Base-by-base conservation (phyloP, 129 eudicot genomes). In the Flaveria ramosissima region DNA sequence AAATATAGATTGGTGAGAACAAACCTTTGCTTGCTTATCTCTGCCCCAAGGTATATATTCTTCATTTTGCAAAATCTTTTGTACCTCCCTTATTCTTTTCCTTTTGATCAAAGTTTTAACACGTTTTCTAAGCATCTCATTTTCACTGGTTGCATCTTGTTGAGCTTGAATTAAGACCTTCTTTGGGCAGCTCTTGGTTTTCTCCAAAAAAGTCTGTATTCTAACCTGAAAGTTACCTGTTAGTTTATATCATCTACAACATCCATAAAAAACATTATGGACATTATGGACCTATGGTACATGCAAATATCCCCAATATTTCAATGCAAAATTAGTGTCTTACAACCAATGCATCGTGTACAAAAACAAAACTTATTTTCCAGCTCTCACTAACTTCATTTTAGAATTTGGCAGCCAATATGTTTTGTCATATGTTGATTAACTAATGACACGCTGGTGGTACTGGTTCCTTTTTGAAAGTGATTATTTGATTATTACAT, bases 201-300 rank as follows among this genome's bases (percentile, higher is more conserved):
- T 94, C 83, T 94, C 96, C 93, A 94, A 83, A 81, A 91, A 89
- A 64, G 78, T 82, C n/a, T 91, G 99, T 47, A 94, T 89, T 83
- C 88, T 91, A 81, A 88, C 92, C 98, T 94, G 89, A 79, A 78
- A 70, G 72, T 32, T 41, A 41, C 70, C 76, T 11, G 74, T 80
- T 73, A 78, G 47, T 72, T 77, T 43, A 64, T 79, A 64, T 71
- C 42, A 63, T 72, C 62, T 65, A 73, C 48, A 63, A 4, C 55
- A 42, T 42, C 68, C 59, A n/a, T 20, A 56, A 9, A 69, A 68
- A 42, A 56, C 48, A 42, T 26, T 67, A 19, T 3, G 6, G 46
- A 68, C 10, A 24, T 21, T 36, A 67, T 1, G 7, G 7, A 36
- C 41, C 41, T 36, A 36, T 36, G 1, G 6, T 10, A 62, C 55